A percentile compares a stretch with the other conserved stretches of the same genome.
These are phyloP conservation scores for Trichomonas gallinae DNA, from an alignment of 208 protist species.

Conservation along the genomic window DNA sequence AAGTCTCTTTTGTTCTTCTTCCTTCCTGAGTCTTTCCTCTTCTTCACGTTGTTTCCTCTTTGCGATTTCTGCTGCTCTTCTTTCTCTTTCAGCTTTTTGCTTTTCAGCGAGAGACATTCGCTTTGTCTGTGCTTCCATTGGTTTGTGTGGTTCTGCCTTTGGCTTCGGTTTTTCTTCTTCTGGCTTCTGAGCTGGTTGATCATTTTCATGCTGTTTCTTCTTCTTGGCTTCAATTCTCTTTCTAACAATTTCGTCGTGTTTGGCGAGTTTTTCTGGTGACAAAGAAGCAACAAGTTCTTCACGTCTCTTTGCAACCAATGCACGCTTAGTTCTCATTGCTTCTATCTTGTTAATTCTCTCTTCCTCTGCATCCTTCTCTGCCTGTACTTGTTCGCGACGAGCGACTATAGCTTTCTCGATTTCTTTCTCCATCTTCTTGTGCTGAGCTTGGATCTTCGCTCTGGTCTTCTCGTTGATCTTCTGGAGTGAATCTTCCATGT, in stretches of 20 bases:
- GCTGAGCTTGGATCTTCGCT: background rate
- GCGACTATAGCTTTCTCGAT: background rate
- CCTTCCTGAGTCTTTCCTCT: background rate
- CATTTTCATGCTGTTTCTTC: background rate
- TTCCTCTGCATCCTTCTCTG: background rate
- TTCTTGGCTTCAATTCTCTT: background rate
- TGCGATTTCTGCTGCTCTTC: background rate
- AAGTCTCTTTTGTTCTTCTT: background rate
- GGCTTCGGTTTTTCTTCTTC: background rate
- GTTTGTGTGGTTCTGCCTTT: background rate
- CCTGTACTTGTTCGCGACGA: background rate
- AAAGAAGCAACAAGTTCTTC: background rate
- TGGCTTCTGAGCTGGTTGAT: too few species aligned
- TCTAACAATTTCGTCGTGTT: background rate
- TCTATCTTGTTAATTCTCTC: background rate
- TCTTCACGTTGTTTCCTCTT: background rate
- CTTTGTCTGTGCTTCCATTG: background rate
- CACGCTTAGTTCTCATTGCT: background rate
- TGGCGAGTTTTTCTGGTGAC: background rate
- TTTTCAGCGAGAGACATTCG: background rate
- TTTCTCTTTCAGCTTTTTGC: background rate
- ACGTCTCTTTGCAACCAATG: background rate
- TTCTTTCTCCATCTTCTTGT: background rate
- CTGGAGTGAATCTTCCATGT: background rate
- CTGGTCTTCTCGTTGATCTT: background rate